A percentile compares a stretch with the other conserved stretches of the same genome.
Conservation (phyloP, 495 filamentous ascomycete genomes). For the Paragyromitra xinjiangensis region DNA sequence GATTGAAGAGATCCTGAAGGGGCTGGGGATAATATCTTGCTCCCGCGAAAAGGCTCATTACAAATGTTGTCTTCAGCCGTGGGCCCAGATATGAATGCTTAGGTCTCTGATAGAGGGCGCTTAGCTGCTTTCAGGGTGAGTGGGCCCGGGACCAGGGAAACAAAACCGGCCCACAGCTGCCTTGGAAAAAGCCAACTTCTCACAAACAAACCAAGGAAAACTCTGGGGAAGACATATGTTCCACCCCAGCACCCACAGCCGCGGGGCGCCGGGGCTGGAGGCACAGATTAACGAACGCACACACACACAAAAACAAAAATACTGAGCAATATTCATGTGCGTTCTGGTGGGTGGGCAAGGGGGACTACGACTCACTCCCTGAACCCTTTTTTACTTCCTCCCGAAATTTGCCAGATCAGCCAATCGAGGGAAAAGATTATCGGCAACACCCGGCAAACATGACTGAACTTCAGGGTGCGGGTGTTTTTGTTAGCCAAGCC, state of each 20-base stretch:
- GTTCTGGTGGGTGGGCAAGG: constrained; percentile 15
- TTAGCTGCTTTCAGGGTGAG: constrained; percentile 25
- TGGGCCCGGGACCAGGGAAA: constrained; percentile 29
- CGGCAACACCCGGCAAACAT: constrained; percentile 12
- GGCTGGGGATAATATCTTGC: not conserved
- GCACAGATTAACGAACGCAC: constrained; percentile 20
- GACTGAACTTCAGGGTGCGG: constrained; percentile 12
- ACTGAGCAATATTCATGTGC: constrained; percentile 5
- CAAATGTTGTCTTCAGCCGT: constrained; percentile 8
- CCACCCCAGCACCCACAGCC: constrained; percentile 29
- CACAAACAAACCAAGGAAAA: constrained; percentile 9
- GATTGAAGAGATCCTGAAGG: constrained; percentile 7
- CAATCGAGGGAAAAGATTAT: not conserved
- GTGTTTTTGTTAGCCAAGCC: not conserved
- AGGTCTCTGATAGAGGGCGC: constrained; percentile 34
- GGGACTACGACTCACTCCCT: constrained; percentile 8
- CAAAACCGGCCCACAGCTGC: constrained; percentile 18
- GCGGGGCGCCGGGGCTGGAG: constrained; percentile 8
- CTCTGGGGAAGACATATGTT: constrained; percentile 42
- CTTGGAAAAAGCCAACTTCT: constrained; percentile 31
- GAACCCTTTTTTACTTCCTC: not conserved
- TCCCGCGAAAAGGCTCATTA: constrained; percentile 11
- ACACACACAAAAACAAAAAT: constrained; percentile 4
- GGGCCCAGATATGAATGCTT: constrained; percentile 14
- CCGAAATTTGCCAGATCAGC: not conserved